A percentile compares a stretch with the other conserved stretches of the same genome.
phyloP scores from a whole-genome alignment of 2,329 filamentous ascomycete genomes.

The Aspergillus jensenii region DNA sequence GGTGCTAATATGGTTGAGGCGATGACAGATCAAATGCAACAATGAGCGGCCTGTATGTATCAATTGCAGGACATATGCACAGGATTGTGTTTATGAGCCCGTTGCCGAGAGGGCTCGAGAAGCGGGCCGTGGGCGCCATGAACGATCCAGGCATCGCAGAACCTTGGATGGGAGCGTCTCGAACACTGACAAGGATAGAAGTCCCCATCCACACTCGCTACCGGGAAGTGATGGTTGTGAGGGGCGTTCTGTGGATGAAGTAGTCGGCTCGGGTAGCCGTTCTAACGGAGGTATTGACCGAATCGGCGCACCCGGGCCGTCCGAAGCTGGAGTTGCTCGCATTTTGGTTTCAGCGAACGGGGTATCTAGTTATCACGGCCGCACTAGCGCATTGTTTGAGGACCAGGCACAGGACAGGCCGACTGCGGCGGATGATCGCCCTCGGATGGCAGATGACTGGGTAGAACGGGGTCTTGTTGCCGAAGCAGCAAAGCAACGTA shows the following conservation, averaged over 20 bases:
- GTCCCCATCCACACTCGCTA: background rate
- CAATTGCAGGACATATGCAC: slow-evolving; percentile 39
- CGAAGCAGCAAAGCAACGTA: background rate
- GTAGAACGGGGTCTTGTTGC: background rate
- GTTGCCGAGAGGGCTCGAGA: background rate
- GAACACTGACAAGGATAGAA: background rate
- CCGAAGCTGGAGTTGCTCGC: slow-evolving; percentile 12
- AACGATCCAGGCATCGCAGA: background rate
- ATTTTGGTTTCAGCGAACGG: slow-evolving; percentile 26
- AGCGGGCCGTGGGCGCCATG: background rate
- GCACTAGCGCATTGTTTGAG: background rate
- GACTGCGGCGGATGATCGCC: background rate
- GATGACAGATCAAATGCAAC: slow-evolving; percentile 4
- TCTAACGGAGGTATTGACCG: background rate
- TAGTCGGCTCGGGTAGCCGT: background rate
- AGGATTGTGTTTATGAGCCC: slow-evolving; percentile 36
- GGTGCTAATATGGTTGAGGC: background rate
- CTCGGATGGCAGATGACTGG: background rate
- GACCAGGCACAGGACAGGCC: background rate
- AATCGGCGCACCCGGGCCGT: slow-evolving; percentile 15
- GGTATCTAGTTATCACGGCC: slow-evolving; percentile 17
- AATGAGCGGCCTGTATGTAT: slow-evolving; percentile 12
- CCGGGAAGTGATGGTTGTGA: background rate
- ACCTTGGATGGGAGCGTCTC: background rate
- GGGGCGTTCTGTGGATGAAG: background rate